A percentile compares a stretch with the other conserved stretches of the same genome.
phyloP scores from a whole-genome alignment of 257 asterid genomes.

The Nicotiana benthamiana region DNA sequence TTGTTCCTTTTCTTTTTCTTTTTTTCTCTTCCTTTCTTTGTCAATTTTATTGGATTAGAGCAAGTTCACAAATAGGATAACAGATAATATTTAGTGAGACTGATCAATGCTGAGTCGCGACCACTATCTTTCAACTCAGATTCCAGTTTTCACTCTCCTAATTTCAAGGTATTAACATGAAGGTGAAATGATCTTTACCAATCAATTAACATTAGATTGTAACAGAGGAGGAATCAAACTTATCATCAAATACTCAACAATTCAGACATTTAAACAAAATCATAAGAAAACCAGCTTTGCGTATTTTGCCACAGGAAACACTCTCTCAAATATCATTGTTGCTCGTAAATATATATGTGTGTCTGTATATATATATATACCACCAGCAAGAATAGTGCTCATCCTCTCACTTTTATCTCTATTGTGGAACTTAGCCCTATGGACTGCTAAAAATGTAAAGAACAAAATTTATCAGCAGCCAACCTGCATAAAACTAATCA shows the following conservation, averaged over 20 bases:
- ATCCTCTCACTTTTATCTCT: neutral
- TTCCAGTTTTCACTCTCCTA: too few relatives aligned
- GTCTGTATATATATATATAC: neutral
- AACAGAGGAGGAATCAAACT: neutral
- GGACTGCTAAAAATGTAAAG: neutral
- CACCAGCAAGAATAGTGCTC: neutral
- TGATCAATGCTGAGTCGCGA: too few relatives aligned
- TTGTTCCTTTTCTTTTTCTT: too few relatives aligned
- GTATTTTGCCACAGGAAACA: neutral
- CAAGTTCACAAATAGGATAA: too few relatives aligned
- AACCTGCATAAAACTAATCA: neutral
- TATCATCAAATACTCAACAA: neutral
- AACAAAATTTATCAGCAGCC: neutral
- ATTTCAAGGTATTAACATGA: too few relatives aligned
- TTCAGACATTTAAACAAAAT: neutral
- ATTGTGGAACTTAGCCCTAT: neutral
- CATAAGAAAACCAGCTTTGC: neutral
- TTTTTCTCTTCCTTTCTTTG: too few relatives aligned
- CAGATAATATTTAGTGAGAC: too few relatives aligned
- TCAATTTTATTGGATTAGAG: too few relatives aligned
- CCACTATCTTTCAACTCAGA: too few relatives aligned
- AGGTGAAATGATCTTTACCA: too few relatives aligned
- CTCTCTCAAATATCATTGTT: neutral
- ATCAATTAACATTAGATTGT: too few relatives aligned
- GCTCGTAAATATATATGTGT: neutral